Base-by-base conservation (phyloP, 495 filamentous ascomycete species). In the Friedmanniomyces simplex region DNA sequence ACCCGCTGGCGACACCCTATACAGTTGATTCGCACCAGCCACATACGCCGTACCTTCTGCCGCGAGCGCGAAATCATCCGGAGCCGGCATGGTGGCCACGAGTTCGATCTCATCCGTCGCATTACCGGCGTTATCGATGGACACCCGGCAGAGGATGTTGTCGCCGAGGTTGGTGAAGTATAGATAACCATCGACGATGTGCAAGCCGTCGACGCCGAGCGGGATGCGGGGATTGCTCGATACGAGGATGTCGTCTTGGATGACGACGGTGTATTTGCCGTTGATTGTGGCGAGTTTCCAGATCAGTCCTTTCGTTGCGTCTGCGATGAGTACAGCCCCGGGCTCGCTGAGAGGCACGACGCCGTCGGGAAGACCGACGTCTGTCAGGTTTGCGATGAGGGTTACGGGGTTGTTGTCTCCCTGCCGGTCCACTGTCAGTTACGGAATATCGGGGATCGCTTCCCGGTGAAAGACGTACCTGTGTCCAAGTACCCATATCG, bases 281-380 rank as follows among this genome's bases (percentile, higher is more conserved):
- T 66, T 75, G 14, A 45, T 55, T 11, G 73, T 70, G 58, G 73
- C 68, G 8, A 78, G 60, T 13, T 66, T 62, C 57, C 67, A 78
- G 0, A 79, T 63, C 20, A 47, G 52, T 5, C 75, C 77, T 32
- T 69, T 67, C 16, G 67, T 64, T 5, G 72, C 71, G 50, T 77
- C 75, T 1, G 64, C 70, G 12, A 66, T 52, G 0, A 76, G 59
- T 2, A 76, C 49, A 5, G 64, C 50, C 13, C 64, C 26, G 7
- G 63, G 22, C 41, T 47, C 14, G 48, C 37, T 16, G 20, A 76
- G 53, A 0, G 67, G 50, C 13, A 63, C 60, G 37, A 76, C 54
- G 22, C 74, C 73, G 36, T 78, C 69, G 1, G 71, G 59, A 13
- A 73, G 24, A n/a, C 56, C 56, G 16, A 59, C 50, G 21, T 45